These are phyloP conservation scores for Fraxinus angustifolia DNA, from an alignment of 305 asterid species.

Conservation along the genomic window DNA sequence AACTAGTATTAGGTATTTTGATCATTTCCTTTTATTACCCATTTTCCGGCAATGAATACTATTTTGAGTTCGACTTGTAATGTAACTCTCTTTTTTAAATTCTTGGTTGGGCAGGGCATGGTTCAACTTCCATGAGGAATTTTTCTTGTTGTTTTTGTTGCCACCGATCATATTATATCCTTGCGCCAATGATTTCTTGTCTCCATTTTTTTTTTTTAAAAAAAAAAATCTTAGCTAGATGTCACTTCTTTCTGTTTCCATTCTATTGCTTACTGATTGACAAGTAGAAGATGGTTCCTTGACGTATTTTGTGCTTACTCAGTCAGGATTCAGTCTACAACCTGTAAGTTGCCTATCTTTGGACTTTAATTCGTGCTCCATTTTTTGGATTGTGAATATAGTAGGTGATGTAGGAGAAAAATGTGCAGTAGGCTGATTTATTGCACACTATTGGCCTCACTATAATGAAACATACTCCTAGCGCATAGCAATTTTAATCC, in stretches of 20 bases:
- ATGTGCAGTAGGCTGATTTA: neutral
- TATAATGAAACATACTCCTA: neutral
- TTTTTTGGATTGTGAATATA: neutral
- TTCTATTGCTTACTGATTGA: constrained; percentile 22
- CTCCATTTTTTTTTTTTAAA: neutral
- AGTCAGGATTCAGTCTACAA: constrained; percentile 90
- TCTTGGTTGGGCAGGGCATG: constrained; percentile 65
- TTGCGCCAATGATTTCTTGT: constrained; percentile 20
- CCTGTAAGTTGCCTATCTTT: constrained; percentile 55
- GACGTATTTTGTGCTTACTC: constrained; percentile 55
- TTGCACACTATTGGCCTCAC: neutral
- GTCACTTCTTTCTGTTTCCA: neutral
- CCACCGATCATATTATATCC: constrained; percentile 99
- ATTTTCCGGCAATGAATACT: neutral
- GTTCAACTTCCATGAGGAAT: constrained; percentile 99
- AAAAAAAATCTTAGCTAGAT: neutral
- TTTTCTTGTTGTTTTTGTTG: constrained; percentile 87
- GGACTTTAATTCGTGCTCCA: neutral
- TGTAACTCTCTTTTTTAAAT: constrained; percentile 5
- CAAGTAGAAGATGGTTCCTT: constrained; percentile 40
- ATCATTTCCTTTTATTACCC: neutral
- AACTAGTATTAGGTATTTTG: constrained; percentile 64
- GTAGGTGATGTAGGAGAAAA: neutral
- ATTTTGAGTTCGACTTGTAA: neutral
- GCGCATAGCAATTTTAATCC: neutral